These are phyloP conservation scores for Fomitopsis schrenkii DNA, from an alignment of 1,284 basidiomycete species.

Conservation along the genomic window DNA sequence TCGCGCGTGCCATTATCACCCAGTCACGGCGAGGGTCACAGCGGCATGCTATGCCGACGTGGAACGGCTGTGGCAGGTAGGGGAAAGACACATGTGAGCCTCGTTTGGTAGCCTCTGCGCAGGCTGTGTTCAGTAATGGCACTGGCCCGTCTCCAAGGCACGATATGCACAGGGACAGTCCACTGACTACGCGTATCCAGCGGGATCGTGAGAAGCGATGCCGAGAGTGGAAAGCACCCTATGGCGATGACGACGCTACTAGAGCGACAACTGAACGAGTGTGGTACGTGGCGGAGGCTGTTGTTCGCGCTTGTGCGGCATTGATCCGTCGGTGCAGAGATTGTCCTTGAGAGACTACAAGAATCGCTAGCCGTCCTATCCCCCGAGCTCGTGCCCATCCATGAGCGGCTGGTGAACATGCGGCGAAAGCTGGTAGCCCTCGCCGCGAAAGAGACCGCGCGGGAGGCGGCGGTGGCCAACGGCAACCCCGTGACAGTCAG, in stretches of 20 bases:
- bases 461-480: constrained; percentile 19
- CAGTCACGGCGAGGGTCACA: background rate
- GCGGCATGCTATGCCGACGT: background rate
- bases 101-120: background rate
- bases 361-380: constrained; percentile 85
- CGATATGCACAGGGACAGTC: background rate
- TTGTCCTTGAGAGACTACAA: constrained; percentile 71
- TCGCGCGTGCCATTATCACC: background rate
- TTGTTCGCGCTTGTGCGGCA: too few relatives aligned
- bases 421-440: constrained; percentile 88
- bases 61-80: constrained; percentile 5
- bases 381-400: constrained; percentile 84
- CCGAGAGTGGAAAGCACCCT: constrained; percentile 80
- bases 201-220: constrained; percentile 79
- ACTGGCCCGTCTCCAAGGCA: background rate
- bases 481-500: constrained; percentile 5
- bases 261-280: constrained; percentile 87
- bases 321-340: constrained; percentile 46
- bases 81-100: background rate
- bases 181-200: constrained; percentile 13
- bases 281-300: constrained; percentile 60
- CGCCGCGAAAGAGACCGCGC: constrained; percentile 60
- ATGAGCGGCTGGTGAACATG: constrained; percentile 85
- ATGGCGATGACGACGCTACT: constrained; percentile 88
- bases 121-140: background rate